phyloP scores from a whole-genome alignment of 2,329 filamentous ascomycete genomes.

The Talaromyces atroroseus region DNA sequence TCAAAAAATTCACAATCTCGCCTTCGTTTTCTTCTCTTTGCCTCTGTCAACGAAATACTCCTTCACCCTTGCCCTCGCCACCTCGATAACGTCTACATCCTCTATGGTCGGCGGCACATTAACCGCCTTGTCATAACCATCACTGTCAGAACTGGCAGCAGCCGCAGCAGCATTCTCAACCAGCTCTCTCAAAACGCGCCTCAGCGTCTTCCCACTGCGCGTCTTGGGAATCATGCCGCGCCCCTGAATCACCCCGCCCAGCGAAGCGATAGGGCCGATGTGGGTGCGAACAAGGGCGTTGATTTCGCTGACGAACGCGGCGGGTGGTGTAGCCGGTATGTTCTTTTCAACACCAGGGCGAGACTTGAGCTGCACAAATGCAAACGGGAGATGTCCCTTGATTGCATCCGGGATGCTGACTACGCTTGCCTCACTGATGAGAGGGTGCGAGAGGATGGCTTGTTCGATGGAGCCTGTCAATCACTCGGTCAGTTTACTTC shows the following conservation, averaged over 20 bases:
- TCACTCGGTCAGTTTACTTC: not conserved
- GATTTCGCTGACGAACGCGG: constrained; percentile 40
- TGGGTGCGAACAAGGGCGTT: constrained; percentile 63
- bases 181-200: constrained; percentile 74
- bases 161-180: constrained; percentile 68
- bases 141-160: constrained; percentile 42
- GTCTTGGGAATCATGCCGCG: constrained; percentile 88
- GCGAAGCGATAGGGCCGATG: constrained; percentile 78
- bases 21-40: constrained; percentile 28
- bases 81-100: constrained; percentile 67
- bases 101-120: constrained; percentile 79
- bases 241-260: constrained; percentile 81
- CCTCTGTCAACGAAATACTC: constrained; percentile 63
- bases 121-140: constrained; percentile 66
- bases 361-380: constrained; percentile 66
- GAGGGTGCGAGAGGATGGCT: constrained; percentile 74
- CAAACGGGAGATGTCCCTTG: constrained; percentile 89
- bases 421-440: constrained; percentile 77
- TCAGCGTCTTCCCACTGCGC: constrained; percentile 81
- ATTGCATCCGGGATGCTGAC: constrained; percentile 78
- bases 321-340: constrained; percentile 32
- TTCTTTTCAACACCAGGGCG: not conserved
- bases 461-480: constrained; percentile 77
- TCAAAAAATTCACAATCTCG: constrained; percentile 47
- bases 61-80: constrained; percentile 64